Evolutionary conservation across 192 early-diverging fungal species (phyloP).

Genomic region (Thoreauomyces humboldtii): DNA sequence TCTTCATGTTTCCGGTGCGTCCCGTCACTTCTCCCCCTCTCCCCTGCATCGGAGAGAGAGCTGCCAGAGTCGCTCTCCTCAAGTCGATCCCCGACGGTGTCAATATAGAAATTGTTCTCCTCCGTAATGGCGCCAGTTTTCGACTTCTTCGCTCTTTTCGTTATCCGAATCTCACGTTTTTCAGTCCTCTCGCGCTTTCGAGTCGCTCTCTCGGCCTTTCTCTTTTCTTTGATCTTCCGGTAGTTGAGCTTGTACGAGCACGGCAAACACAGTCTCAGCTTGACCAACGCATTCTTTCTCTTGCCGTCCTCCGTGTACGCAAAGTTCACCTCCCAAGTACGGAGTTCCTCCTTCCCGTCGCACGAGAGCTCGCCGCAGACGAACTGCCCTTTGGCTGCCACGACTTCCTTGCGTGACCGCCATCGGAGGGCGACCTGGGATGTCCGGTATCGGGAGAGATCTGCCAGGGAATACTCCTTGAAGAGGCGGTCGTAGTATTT

Average conservation of each 20-base stretch:
- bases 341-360: slow-evolving; percentile 41
- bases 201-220: slow-evolving; percentile 24
- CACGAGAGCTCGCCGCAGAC: slow-evolving; percentile 60
- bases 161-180: no score
- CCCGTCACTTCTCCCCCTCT: no score
- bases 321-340: slow-evolving; percentile 87
- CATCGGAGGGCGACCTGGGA: slow-evolving; percentile 71
- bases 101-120: no score
- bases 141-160: no score
- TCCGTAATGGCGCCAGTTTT: no score
- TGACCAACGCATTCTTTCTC: slow-evolving; percentile 79
- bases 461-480: slow-evolving; percentile 77
- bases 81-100: no score
- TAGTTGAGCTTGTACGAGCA: slow-evolving; percentile 77
- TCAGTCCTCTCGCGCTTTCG: slow-evolving; percentile 19
- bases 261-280: slow-evolving; percentile 67
- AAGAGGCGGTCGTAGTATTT: slow-evolving; percentile 85
- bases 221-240: slow-evolving; percentile 53
- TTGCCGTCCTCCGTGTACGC: slow-evolving; percentile 70
- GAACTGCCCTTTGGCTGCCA: slow-evolving; percentile 72
- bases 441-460: slow-evolving; percentile 70
- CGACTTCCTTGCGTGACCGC: slow-evolving; percentile 67
- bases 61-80: no score
- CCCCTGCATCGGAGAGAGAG: no score
- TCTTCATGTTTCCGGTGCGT: no score